phyloP scores from a whole-genome alignment of 345 rosid genomes.

The Kandelia obovata region DNA sequence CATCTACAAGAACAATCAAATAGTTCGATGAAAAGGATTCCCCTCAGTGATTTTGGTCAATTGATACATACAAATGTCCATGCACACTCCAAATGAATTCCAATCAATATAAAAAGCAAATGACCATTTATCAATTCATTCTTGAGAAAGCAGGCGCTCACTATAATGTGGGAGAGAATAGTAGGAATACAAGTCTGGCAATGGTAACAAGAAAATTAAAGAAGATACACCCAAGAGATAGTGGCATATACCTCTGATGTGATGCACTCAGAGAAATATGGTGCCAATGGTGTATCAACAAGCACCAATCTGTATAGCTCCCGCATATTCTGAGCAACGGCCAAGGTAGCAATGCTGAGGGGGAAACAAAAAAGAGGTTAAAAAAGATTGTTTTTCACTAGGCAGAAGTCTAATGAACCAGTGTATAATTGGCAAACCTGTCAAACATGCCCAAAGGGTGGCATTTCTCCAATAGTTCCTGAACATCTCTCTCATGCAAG shows the following conservation, averaged over 20 bases:
- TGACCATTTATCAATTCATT: no score
- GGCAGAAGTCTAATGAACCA: not conserved
- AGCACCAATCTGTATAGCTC: constrained; percentile 98
- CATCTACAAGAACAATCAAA: not conserved
- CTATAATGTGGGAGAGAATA: no score
- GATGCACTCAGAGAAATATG: constrained; percentile 94
- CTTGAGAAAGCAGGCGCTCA: no score
- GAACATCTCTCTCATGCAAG: constrained; percentile 98
- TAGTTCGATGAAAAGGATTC: no score
- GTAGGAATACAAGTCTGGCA: not conserved
- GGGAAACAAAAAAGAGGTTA: constrained; percentile 3
- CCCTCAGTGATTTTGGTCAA: no score
- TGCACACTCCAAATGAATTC: no score
- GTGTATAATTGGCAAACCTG: constrained; percentile 45
- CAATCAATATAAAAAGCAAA: no score
- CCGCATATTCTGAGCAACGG: constrained; percentile 98
- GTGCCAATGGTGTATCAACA: constrained; percentile 97
- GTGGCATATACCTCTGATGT: constrained; percentile 72
- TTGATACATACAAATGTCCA: no score
- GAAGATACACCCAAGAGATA: not conserved
- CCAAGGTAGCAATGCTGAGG: constrained; percentile 89
- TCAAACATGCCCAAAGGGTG: constrained; percentile 99
- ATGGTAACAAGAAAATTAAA: not conserved
- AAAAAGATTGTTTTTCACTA: not conserved
- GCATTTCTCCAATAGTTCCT: constrained; percentile 91